Evolutionary conservation across 164 flowering plant species (phyloP), one percentile per base, ranked within the genome.

Genomic region (Liquidambar formosana): DNA sequence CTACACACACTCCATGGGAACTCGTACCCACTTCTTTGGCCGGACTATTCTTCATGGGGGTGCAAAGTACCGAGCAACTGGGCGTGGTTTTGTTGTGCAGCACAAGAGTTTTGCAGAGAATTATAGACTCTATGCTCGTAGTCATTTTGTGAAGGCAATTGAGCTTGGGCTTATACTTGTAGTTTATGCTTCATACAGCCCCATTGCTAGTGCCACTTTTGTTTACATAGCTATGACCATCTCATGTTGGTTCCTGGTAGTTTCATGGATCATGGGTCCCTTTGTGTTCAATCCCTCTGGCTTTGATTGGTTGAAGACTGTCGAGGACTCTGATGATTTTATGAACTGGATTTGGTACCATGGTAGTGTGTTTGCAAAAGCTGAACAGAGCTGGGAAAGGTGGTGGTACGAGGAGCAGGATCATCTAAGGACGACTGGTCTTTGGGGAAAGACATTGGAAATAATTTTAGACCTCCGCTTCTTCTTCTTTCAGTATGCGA

Each of bases 341-440:
- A 84, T 85, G 88, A 80, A 81, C 79, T 87, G 91, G 91, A 79
- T 85, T 61, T 85, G 91, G 91, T 83, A 57, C 57, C 74, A 70
- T 51, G 88, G 91, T 16, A 72, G 86, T 57, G 83, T 85, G 54
- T 85, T 80, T 69, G 81, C 84, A 14, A 83, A 83, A 64, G 66
- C 89, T 60, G 91, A 87, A 65, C 75, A 87, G 76, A 83, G 89
- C 75, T 87, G 91, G 91, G 91, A 87, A 76, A 77, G 53, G 61
- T 85, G 89, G 91, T 87, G 91, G 91, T 65, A 79, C 54, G 89
- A 87, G 76, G 91, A 87, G 73, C 89, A 86, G 68, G 90, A 81
- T 72, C 90, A 86, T 68, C 67, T 86, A 22, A 83, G 79, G 58
- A 81, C 80, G 11, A 84, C 87, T 27, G 88, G 90, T 19, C 53